Conservation (phyloP, 495 filamentous ascomycete genomes). For the Aspergillus incahuasiensis region DNA sequence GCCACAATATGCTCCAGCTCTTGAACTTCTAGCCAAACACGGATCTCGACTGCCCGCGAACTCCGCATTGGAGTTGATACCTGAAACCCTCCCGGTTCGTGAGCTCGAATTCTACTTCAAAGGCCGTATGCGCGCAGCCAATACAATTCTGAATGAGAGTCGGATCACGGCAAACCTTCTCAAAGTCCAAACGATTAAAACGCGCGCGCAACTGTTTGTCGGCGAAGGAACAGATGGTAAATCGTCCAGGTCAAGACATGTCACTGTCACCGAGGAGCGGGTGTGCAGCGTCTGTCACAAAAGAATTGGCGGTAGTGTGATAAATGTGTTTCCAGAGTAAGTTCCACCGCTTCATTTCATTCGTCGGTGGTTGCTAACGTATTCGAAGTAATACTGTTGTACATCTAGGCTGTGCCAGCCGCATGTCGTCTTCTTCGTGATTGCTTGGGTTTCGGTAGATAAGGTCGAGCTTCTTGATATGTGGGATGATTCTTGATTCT, state of each 20-base stretch:
- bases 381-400: slow-evolving; percentile 57
- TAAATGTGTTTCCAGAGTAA: slow-evolving; percentile 68
- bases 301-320: slow-evolving; percentile 81
- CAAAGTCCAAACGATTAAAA: slow-evolving; percentile 66
- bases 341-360: slow-evolving; percentile 20
- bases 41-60: slow-evolving; percentile 85
- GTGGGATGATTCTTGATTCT: slow-evolving; percentile 8
- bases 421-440: slow-evolving; percentile 24
- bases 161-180: slow-evolving; percentile 69
- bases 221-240: slow-evolving; percentile 51
- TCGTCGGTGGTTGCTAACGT: slow-evolving; percentile 20
- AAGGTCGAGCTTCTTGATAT: slow-evolving; percentile 12
- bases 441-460: slow-evolving; percentile 18
- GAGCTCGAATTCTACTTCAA: slow-evolving; percentile 89
- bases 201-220: slow-evolving; percentile 65
- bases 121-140: slow-evolving; percentile 84
- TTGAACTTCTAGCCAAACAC: slow-evolving; percentile 83
- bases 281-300: slow-evolving; percentile 92
- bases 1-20: slow-evolving; percentile 70
- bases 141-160: slow-evolving; percentile 70
- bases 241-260: slow-evolving; percentile 61
- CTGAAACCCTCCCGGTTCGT: slow-evolving; percentile 66
- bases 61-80: slow-evolving; percentile 81
- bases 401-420: slow-evolving; percentile 75
- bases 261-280: slow-evolving; percentile 78